Conservation (phyloP, 768 basidiomycete species). For the Suillus brevipes region DNA sequence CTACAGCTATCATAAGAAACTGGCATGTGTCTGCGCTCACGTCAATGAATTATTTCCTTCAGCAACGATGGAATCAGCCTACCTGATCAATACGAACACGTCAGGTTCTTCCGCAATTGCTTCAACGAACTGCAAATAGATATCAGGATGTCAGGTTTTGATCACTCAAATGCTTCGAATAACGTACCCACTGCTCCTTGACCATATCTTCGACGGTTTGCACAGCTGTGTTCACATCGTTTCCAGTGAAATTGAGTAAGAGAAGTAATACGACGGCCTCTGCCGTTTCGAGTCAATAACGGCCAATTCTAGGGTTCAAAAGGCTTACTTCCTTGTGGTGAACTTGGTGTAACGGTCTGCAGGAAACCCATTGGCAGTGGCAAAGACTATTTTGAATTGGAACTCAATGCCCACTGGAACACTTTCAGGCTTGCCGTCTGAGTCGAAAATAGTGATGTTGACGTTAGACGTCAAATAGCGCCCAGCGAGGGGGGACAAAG, state of each 20-base stretch:
- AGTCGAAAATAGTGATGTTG: slow-evolving; percentile 70
- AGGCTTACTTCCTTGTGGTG: slow-evolving; percentile 64
- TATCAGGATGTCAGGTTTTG: neutral
- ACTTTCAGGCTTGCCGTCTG: slow-evolving; percentile 34
- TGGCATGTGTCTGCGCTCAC: slow-evolving; percentile 77
- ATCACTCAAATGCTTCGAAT: neutral
- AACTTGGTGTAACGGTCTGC: slow-evolving; percentile 68
- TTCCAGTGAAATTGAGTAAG: slow-evolving; percentile 73
- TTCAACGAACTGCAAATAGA: slow-evolving; percentile 57
- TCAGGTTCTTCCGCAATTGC: slow-evolving; percentile 82
- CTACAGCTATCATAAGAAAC: slow-evolving; percentile 65
- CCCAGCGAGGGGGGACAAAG: slow-evolving; percentile 66
- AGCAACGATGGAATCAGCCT: slow-evolving; percentile 16
- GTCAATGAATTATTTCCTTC: neutral
- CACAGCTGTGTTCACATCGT: slow-evolving; percentile 70
- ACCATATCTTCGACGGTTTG: slow-evolving; percentile 75
- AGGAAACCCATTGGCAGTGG: slow-evolving; percentile 30
- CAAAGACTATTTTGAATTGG: neutral
- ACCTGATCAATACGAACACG: slow-evolving; percentile 76
- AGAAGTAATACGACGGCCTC: slow-evolving; percentile 73
- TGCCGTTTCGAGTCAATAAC: slow-evolving; percentile 14
- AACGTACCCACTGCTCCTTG: slow-evolving; percentile 70
- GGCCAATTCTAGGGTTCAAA: neutral
- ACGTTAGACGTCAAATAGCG: slow-evolving; percentile 83
- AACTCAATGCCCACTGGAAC: slow-evolving; percentile 47